Evolutionary conservation across 371 early-diverging fungal genomes (phyloP), one percentile per base, ranked within the genome.

Genomic region (Circinella minor): DNA sequence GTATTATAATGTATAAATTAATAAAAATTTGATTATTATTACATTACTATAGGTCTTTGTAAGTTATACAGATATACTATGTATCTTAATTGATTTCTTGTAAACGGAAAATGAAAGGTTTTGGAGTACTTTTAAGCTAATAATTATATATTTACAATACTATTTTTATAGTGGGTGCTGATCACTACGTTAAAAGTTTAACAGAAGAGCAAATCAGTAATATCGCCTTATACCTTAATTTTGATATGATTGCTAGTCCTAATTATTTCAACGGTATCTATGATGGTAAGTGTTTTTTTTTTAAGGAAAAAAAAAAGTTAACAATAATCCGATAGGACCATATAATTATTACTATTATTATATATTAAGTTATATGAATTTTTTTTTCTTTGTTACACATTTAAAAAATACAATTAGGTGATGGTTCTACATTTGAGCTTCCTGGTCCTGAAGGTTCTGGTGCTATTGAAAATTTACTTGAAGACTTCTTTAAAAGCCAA

Each of bases 231-330:
- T 83, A 90, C 67, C 81, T 92, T 60, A 91, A 93, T 79, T 88
- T 88, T 72, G 94, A 93, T 75, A 93, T 93, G 93, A 73, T 93
- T 55, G 94, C 86, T 13, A 87, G 39, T 59, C 93, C 94, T 39
- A 93, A 93, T 82, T 90, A 84, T 75, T 85, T 88, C 20, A 83
- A 89, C 60, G 83, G 84, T 11, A 63, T 65, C 18, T 67, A 69
- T 34, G 66, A 66, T 37, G 66, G 67, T 51, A 17, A 82, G 82
- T 64, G 6, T 43, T 3, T 9, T 43, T 39, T 39, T 6, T 47
- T 47, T 47, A 47, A 9, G 47, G 47, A 11, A 15, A 47, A 11
- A 15, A 47, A 11, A 27, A 27, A 27, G 27, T 27, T 27, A 27
- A 27, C 27, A 27, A 27, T 27, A 27, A 27, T 27, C 27, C 27